Evolutionary conservation across 108 stramenopile genomes (phyloP).

Genomic region (Pseudonitzschia multiseries): DNA sequence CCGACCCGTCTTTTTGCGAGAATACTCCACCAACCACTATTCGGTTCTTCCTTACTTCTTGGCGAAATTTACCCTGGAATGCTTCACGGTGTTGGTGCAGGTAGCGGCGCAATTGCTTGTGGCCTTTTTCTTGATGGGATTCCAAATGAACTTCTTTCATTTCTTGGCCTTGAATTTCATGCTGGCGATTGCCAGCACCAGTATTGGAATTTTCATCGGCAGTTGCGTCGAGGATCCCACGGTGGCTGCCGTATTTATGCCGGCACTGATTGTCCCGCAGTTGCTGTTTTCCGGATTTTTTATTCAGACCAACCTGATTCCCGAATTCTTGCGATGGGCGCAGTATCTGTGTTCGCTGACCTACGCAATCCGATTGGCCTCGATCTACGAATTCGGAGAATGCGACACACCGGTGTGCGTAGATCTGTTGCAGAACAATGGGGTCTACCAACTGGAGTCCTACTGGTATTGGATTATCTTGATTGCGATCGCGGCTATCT

Average conservation of each 20-base stretch:
- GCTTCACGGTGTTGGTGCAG: conserved; percentile 33
- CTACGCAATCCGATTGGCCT: conserved; percentile 57
- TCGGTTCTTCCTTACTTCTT: conserved; percentile 65
- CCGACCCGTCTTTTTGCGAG: conserved; percentile 55
- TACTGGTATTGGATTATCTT: conserved; percentile 37
- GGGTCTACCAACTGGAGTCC: conserved; percentile 8
- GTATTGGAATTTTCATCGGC: conserved; percentile 62
- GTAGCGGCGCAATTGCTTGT: conserved; percentile 36
- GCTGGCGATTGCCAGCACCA: conserved; percentile 60
- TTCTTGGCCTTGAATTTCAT: conserved; percentile 48
- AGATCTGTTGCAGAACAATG: conserved; percentile 13
- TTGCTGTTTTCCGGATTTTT: conserved; percentile 85
- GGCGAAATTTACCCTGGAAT: conserved; percentile 38
- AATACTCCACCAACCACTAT: conserved; percentile 85
- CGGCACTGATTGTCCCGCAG: conserved; percentile 80
- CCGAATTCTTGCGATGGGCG: conserved; percentile 64
- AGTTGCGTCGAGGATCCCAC: conserved; percentile 60
- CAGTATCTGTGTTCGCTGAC: conserved; percentile 76
- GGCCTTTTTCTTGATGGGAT: conserved; percentile 59
- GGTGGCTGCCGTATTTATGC: conserved; percentile 60
- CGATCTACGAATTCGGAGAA: conserved; percentile 56
- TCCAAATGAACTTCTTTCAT: conserved; percentile 49
- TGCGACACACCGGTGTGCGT: conserved; percentile 48
- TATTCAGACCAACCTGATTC: conserved; percentile 58
- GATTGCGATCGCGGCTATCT: conserved; percentile 44